Base-by-base conservation (phyloP, 116 monocot species). In the Cymodocea nodosa region DNA sequence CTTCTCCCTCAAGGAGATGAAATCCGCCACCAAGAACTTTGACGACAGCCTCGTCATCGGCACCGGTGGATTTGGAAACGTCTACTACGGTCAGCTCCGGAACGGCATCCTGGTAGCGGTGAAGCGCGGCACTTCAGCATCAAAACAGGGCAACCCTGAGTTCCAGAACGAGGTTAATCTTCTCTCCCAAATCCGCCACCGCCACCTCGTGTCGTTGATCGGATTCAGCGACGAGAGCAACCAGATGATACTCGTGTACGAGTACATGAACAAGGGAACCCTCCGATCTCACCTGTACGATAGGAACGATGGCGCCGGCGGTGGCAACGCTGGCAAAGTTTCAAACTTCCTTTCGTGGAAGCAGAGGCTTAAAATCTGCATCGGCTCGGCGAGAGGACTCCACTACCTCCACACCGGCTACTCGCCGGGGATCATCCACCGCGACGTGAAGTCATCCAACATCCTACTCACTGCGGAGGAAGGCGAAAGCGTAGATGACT, bases 371-470 rank as follows among this genome's bases (percentile, higher is more conserved):
- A 65, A 76, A 51, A 70, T 76, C 13, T 70, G 70, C 70, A 70
- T 94, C 64, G 93, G 93, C 0, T 81, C 93, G 0, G 93, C 93
- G 0, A 70, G 89, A 4, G 86, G 93, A 1, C 77, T 90, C 6
- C 86, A 90, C 51, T 90, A 90, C 74, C 81, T 90, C 19, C 90
- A 90, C 73, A 85, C 89, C 2, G 84, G 89, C 23, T 75, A n/a
- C n/a, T n/a, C 90, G 14, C 72, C 86, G 13, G 68, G 76, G 39
- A 86, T 90, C 75, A 90, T 86, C 69, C 86, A 90, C 25, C 86
- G 90, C 23, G 90, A 90, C 65, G 86, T 90, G 5, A 90, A 90
- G 73, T 83, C 90, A 51, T 83, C 90, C 36, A 90, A 90, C 79
- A 90, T 90, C 40, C 75, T 90, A 34, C 73, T 90, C 14, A n/a